phyloP scores from a whole-genome alignment of 306 rosid species.

The Gastrolobium villosum region DNA sequence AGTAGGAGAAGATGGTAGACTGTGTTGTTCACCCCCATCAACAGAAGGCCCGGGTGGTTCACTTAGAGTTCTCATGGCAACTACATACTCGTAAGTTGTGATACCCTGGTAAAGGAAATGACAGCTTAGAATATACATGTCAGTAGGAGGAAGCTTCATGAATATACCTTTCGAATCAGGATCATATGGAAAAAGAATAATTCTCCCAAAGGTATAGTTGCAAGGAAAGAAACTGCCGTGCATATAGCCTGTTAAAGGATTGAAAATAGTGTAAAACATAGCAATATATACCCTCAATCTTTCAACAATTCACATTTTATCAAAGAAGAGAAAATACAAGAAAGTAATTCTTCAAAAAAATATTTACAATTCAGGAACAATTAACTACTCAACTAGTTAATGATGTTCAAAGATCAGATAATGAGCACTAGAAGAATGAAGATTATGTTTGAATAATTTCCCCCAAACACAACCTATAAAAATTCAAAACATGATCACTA shows the following conservation, averaged over 20 bases:
- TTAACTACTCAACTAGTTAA: constrained; percentile 20
- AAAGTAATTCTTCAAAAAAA: not conserved
- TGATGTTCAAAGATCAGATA: not conserved
- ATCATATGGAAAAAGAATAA: constrained; percentile 87
- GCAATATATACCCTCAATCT: constrained; percentile 9
- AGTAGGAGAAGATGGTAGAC: constrained; percentile 82
- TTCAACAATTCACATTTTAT: constrained; percentile 12
- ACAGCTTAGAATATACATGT: constrained; percentile 41
- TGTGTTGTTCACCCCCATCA: constrained; percentile 83
- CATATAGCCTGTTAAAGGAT: constrained; percentile 73
- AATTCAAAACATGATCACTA: not conserved
- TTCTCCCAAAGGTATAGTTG: constrained; percentile 83
- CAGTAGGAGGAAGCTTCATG: constrained; percentile 35
- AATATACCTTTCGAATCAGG: constrained; percentile 78
- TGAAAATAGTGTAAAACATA: constrained; percentile 38
- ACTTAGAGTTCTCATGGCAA: constrained; percentile 86
- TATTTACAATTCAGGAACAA: constrained; percentile 22
- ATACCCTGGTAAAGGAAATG: constrained; percentile 68
- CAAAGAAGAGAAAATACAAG: constrained; percentile 28
- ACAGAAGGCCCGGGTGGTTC: constrained; percentile 85
- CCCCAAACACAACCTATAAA: constrained; percentile 31
- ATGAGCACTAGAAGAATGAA: constrained; percentile 12
- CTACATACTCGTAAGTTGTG: constrained; percentile 86
- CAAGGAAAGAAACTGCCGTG: constrained; percentile 77
- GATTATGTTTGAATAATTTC: constrained; percentile 28